Conservation (phyloP, 345 rosid species). For the Melaleuca quinquenervia region DNA sequence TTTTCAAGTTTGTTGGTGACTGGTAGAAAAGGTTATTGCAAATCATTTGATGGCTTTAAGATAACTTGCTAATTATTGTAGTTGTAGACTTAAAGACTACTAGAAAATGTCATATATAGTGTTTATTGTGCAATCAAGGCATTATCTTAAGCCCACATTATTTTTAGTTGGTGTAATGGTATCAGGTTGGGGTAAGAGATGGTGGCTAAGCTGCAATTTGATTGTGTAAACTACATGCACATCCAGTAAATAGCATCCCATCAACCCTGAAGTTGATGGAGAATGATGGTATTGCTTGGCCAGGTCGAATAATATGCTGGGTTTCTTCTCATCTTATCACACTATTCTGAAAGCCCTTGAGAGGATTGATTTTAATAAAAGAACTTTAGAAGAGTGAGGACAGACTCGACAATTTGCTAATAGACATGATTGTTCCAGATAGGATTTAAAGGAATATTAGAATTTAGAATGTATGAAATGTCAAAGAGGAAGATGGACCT, state of each 20-base stretch:
- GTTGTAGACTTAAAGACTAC: neutral
- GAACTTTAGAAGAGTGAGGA: neutral
- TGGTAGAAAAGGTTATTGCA: too few relatives aligned
- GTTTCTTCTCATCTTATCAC: neutral
- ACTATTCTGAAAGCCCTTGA: neutral
- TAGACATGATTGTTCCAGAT: neutral
- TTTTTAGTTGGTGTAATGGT: neutral
- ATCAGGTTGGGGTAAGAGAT: neutral
- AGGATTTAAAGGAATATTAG: neutral
- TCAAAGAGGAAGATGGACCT: neutral
- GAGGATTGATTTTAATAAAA: neutral
- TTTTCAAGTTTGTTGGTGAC: too few relatives aligned
- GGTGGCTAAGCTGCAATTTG: neutral
- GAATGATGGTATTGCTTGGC: neutral
- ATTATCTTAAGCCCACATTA: neutral
- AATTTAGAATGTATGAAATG: neutral
- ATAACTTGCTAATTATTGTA: neutral
- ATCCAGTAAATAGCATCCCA: neutral
- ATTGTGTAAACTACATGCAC: neutral
- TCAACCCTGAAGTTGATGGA: neutral
- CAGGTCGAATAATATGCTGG: neutral
- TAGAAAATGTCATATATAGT: neutral
- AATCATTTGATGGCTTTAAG: neutral
- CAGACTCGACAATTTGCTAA: neutral
- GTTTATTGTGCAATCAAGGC: neutral